Conservation (phyloP, 2,329 filamentous ascomycete genomes). For the Fusarium falciforme region DNA sequence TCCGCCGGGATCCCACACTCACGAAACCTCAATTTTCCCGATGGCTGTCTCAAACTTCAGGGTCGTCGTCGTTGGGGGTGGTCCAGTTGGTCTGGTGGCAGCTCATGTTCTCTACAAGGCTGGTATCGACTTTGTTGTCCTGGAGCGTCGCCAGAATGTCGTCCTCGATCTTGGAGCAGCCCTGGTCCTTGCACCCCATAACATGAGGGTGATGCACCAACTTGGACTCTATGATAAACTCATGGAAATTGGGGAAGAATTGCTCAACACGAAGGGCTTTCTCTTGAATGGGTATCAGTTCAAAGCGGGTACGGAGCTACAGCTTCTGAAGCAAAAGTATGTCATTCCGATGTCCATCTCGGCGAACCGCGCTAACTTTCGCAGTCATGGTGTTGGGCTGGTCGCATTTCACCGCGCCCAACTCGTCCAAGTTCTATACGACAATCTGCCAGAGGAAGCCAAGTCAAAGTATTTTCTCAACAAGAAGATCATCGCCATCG, state of each 20-base stretch:
- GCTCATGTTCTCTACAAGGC: constrained; percentile 46
- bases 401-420: constrained; percentile 14
- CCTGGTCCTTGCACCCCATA: constrained; percentile 8
- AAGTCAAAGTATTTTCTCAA: constrained; percentile 1
- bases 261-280: background rate
- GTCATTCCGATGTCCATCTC: background rate
- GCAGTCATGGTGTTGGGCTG: constrained; percentile 6
- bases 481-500: constrained; percentile 28
- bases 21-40: background rate
- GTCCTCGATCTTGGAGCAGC: constrained; percentile 35
- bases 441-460: constrained; percentile 3
- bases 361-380: background rate
- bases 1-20: background rate
- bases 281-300: background rate
- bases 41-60: background rate
- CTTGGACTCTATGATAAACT: constrained; percentile 9
- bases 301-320: background rate
- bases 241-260: background rate
- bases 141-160: constrained; percentile 41
- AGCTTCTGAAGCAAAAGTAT: constrained; percentile 5
- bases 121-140: constrained; percentile 46
- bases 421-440: constrained; percentile 10
- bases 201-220: constrained; percentile 17
- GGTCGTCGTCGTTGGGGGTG: constrained; percentile 47
- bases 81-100: constrained; percentile 44